Evolutionary conservation across 1,284 basidiomycete genomes (phyloP).

Genomic region (Rhodofomes roseus): DNA sequence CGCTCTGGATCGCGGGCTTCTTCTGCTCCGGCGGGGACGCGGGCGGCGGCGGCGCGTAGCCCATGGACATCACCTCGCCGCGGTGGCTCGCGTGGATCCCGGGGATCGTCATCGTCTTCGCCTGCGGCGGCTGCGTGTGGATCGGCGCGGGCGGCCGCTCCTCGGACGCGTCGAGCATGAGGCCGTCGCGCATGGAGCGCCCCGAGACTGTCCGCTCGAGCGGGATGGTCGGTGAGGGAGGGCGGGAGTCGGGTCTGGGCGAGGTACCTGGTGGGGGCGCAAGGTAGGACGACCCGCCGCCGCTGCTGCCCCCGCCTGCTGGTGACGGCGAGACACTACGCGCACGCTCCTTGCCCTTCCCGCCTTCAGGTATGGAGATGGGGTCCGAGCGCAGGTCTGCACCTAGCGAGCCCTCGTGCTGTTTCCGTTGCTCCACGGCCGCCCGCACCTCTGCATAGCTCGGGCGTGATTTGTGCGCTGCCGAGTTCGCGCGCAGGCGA

Average conservation of each 20-base stretch:
- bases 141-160: slow-evolving; percentile 45
- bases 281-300: slow-evolving; percentile 1
- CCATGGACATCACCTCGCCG: slow-evolving; percentile 78
- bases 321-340: slow-evolving; percentile 24
- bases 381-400: slow-evolving; percentile 24
- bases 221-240: not conserved
- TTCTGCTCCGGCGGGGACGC: slow-evolving; percentile 40
- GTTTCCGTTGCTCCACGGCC: slow-evolving; percentile 60
- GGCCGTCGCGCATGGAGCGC: slow-evolving; percentile 3
- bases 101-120: slow-evolving; percentile 75
- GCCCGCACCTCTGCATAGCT: slow-evolving; percentile 72
- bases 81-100: slow-evolving; percentile 75
- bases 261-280: slow-evolving; percentile 10
- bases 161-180: slow-evolving; percentile 13
- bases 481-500: slow-evolving; percentile 31
- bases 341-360: slow-evolving; percentile 25
- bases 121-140: slow-evolving; percentile 64
- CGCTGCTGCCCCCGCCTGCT: not conserved
- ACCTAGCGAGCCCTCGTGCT: slow-evolving; percentile 32
- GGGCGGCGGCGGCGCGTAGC: slow-evolving; percentile 50
- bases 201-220: slow-evolving; percentile 3
- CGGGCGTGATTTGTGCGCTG: slow-evolving; percentile 40
- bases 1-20: slow-evolving; percentile 53
- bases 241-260: slow-evolving; percentile 2
- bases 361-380: slow-evolving; percentile 29